phyloP scores from a whole-genome alignment of 2,329 filamentous ascomycete genomes.

The Aphanoascus verrucosus region DNA sequence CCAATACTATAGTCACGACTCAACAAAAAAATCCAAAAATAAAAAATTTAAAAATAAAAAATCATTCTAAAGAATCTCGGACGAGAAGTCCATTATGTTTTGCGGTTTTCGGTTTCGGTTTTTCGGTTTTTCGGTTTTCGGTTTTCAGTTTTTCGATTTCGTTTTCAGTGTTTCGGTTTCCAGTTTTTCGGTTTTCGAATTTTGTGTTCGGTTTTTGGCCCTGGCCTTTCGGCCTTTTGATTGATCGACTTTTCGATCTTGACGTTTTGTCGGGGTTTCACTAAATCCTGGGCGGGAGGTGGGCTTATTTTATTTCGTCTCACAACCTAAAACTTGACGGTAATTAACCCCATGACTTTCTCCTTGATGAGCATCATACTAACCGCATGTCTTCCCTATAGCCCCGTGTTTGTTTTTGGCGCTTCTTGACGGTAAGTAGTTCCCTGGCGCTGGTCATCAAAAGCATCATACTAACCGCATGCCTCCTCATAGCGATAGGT shows the following conservation, averaged over 20 bases:
- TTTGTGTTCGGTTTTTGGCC: neutral
- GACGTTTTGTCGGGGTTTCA: neutral
- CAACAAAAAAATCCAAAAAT: conserved; percentile 13
- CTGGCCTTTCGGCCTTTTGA: neutral
- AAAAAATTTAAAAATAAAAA: conserved; percentile 15
- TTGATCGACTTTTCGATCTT: neutral
- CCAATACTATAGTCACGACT: neutral
- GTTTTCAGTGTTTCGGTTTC: neutral
- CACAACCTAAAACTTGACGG: neutral
- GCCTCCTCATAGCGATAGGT: too few relatives aligned
- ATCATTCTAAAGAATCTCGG: conserved; percentile 20
- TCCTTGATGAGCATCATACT: neutral
- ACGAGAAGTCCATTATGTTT: conserved; percentile 16
- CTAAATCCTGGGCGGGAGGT: neutral
- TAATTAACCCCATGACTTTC: neutral
- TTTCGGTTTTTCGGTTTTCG: conserved; percentile 4
- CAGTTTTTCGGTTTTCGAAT: neutral
- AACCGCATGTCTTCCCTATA: neutral
- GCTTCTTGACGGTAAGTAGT: neutral
- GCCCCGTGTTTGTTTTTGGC: neutral
- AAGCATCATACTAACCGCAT: too few relatives aligned
- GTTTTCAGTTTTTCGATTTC: neutral
- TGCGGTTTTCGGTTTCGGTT: neutral
- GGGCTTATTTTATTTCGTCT: neutral
- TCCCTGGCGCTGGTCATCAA: too few relatives aligned